A percentile compares a stretch with the other conserved stretches of the same genome.
Conservation (phyloP, 1,284 basidiomycete species). For the Boletus calvinii region DNA sequence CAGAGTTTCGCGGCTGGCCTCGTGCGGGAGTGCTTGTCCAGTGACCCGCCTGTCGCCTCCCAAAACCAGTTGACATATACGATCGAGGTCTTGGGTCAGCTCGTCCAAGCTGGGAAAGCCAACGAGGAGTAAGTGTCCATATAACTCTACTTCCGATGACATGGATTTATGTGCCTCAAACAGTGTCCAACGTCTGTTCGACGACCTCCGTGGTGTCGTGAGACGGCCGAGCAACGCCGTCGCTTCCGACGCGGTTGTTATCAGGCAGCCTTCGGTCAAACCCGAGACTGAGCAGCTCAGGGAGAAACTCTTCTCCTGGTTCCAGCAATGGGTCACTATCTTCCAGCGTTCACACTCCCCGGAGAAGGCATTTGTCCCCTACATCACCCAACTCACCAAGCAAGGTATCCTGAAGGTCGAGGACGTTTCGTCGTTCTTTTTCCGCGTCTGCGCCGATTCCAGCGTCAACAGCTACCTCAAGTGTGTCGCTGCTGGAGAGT, state of each 20-base stretch:
- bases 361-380: constrained; percentile 96
- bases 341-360: constrained; percentile 89
- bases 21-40: constrained; percentile 83
- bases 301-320: constrained; percentile 71
- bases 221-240: constrained; percentile 39
- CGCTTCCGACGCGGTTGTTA: constrained; percentile 37
- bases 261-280: constrained; percentile 53
- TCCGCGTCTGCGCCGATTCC: constrained; percentile 95
- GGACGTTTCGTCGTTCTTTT: constrained; percentile 96
- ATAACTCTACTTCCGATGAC: neutral
- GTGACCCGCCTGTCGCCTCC: constrained; percentile 75
- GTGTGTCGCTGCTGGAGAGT: constrained; percentile 76
- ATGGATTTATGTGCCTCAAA: constrained; percentile 10
- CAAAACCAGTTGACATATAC: constrained; percentile 80
- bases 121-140: constrained; percentile 69
- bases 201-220: constrained; percentile 69
- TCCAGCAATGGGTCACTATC: constrained; percentile 93
- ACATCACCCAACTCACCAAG: constrained; percentile 94
- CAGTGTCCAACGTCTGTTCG: constrained; percentile 60
- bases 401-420: constrained; percentile 97
- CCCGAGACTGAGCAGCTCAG: constrained; percentile 70
- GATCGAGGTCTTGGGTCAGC: constrained; percentile 79
- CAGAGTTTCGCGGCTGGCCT: constrained; percentile 84
- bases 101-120: constrained; percentile 71
- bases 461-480: constrained; percentile 93